Conservation (phyloP, 495 filamentous ascomycete species). For the Schizothecium vesticola region DNA sequence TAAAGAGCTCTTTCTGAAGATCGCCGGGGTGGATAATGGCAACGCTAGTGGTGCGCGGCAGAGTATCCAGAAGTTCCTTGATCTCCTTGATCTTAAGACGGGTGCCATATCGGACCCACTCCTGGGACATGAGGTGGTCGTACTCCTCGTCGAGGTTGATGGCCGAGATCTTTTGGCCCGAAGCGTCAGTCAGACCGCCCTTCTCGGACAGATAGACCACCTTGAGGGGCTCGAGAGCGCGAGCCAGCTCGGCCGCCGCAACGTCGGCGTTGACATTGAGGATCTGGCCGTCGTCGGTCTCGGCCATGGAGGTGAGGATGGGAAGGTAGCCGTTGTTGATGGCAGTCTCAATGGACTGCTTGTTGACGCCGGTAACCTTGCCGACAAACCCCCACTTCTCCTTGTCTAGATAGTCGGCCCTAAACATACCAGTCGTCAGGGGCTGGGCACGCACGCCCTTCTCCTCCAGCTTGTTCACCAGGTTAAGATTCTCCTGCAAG, state of each 20-base stretch:
- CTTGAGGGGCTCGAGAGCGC: conserved; percentile 87
- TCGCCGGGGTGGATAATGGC: conserved; percentile 95
- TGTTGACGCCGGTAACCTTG: conserved; percentile 92
- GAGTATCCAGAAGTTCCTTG: conserved; percentile 80
- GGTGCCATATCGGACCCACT: conserved; percentile 95
- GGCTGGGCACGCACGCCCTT: conserved; percentile 88
- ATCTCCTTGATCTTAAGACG: conserved; percentile 98
- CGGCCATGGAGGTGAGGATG: conserved; percentile 95
- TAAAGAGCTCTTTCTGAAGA: conserved; percentile 94
- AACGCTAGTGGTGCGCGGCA: conserved; percentile 89
- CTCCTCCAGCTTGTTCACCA: conserved; percentile 86
- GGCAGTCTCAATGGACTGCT: conserved; percentile 81
- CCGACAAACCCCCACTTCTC: conserved; percentile 92
- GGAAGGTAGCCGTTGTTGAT: conserved; percentile 90
- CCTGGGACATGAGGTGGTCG: conserved; percentile 88
- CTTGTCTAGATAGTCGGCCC: conserved; percentile 90
- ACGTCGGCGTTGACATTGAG: conserved; percentile 98
- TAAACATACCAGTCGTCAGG: conserved; percentile 89
- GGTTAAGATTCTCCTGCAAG: conserved; percentile 90
- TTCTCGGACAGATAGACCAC: conserved; percentile 98
- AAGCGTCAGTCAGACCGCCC: conserved; percentile 90
- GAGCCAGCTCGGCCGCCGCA: conserved; percentile 87
- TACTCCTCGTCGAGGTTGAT: conserved; percentile 99
- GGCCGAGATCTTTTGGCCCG: conserved; percentile 91
- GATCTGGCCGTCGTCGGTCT: conserved; percentile 87